Base-by-base conservation (phyloP, 257 asterid species). In the Solanum corneliomulleri region DNA sequence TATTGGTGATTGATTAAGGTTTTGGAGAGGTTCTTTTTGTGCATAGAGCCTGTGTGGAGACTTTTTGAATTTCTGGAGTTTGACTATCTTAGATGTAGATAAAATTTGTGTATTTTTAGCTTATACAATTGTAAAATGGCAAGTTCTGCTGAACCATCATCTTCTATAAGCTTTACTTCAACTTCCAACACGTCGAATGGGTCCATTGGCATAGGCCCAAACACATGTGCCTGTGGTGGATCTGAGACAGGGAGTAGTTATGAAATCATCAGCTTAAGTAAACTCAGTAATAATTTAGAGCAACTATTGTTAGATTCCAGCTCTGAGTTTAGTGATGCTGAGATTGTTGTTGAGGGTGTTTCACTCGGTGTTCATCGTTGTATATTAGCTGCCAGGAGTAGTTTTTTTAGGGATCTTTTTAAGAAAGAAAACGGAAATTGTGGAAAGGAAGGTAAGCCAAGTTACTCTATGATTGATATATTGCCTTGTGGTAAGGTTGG, bases 401-500 rank as follows among this genome's bases (percentile, higher is more conserved):
- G 74, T 35, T 91, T 91, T 83, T 93, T 95, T 41, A 9, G 33
- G 81, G 93, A 92, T 58, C 92, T 85, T 49, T 92, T 95, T 60
- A 89, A 70, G 83, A 91, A 89, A 27, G 91, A 90, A 21, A 88
- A 92, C 66, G 92, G 91, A 39, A 71, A 39, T 69, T 52, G 42
- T 52, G 92, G 90, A 75, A 91, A 87, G 88, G 94, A 89, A 74
- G 90, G 93, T 72, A 93, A 90, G 64, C 89, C 88, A 16, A 90
- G 88, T 87, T 94, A 92, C 87, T 64, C 20, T 86, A 83, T 95
- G 94, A 29, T 37, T 1, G 91, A 90, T 84, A 52, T 95, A 82
- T 88, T 92, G 90, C 98, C 97, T 85, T 91, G 81, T 91, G 98
- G 98, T 60, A 91, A 86, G 62, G 88, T 95, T 72, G 95, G 97